Percentiles rank a stretch among this genome's conserved stretches.
These are phyloP conservation scores for Fusarium secorum DNA, from an alignment of 2,329 filamentous ascomycete genomes.

Conservation along the genomic window DNA sequence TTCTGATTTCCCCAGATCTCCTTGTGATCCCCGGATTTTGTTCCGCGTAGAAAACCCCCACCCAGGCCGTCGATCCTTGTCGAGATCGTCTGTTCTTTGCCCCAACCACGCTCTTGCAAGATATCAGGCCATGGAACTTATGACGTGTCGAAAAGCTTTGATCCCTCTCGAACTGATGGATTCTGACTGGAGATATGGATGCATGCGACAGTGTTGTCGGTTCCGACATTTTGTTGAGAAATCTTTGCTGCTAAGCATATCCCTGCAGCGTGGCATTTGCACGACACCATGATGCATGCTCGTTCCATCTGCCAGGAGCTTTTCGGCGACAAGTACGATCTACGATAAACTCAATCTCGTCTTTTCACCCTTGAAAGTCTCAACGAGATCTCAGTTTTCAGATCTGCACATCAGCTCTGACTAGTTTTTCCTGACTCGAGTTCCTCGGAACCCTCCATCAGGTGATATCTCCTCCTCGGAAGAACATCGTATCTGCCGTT, in stretches of 20 bases:
- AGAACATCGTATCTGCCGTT: background rate
- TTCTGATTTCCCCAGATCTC: background rate
- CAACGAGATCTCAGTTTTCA: rapidly evolving
- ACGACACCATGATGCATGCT: background rate
- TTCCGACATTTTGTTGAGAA: background rate
- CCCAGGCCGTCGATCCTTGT: background rate
- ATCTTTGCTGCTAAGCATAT: background rate
- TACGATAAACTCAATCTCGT: background rate
- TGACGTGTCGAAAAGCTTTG: background rate
- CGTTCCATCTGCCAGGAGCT: background rate
- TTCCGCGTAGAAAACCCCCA: background rate
- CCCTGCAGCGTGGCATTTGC: background rate
- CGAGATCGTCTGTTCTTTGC: conserved; percentile 3
- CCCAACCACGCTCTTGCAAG: background rate
- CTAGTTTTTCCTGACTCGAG: background rate
- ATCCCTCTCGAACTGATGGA: rapidly evolving
- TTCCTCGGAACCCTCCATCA: background rate
- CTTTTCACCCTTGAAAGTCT: rapidly evolving
- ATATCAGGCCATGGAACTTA: background rate
- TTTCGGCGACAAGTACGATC: background rate
- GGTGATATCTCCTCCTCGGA: background rate
- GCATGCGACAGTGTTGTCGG: background rate
- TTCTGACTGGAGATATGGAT: background rate
- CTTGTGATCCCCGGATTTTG: background rate
- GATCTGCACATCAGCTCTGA: background rate